Evolutionary conservation across 2,329 filamentous ascomycete genomes (phyloP), one percentile per base, ranked within the genome.

Genomic region (Emmonsiellopsis sp.): DNA sequence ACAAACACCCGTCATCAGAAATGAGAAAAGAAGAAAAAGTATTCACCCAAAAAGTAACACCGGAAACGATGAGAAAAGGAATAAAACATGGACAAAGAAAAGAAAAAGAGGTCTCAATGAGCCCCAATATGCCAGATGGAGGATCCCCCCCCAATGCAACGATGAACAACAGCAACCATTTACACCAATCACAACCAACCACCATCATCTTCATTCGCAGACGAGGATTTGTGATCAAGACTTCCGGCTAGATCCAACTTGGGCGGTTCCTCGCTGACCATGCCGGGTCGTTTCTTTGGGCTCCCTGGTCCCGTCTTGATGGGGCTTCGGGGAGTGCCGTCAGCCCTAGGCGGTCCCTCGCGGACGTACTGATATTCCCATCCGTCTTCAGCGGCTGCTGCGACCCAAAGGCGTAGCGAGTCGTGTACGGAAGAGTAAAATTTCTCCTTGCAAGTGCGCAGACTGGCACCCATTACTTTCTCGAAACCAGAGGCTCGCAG

Each of bases 371-470:
- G 79, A 43, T 90, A 85, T 49, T 89, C 83, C 92, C 93, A 98
- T 45, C 83, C 87, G 69, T 98, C 93, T 56, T 91, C 90, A 32
- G 77, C 78, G 0, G 89, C 91, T 0, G 92, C 93, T 0, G 85
- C 85, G 14, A 96, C 87, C 91, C 92, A 98, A 6, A 87, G 91
- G 52, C 87, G 83, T 58, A 97, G 76, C 2, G 85, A 89, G 61
- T 92, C 88, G 67, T 98, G 93, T 3, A 98, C 87, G 48, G 87
- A 84, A 2, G 87, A 87, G 67, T 98, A 97, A 68, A 97, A 95
- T 68, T 97, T 97, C 70, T 96, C 91, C 68, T 97, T 98, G 76
- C 92, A 97, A 13, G 92, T 85, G 5, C 93, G 83, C 57, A 97
- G 74, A 54, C 84, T 92, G 21, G 81, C 81, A 13, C 90, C 90